Evolutionary conservation across 345 rosid genomes (phyloP), one percentile per base, ranked within the genome.

Genomic region (Euphorbia lathyris): DNA sequence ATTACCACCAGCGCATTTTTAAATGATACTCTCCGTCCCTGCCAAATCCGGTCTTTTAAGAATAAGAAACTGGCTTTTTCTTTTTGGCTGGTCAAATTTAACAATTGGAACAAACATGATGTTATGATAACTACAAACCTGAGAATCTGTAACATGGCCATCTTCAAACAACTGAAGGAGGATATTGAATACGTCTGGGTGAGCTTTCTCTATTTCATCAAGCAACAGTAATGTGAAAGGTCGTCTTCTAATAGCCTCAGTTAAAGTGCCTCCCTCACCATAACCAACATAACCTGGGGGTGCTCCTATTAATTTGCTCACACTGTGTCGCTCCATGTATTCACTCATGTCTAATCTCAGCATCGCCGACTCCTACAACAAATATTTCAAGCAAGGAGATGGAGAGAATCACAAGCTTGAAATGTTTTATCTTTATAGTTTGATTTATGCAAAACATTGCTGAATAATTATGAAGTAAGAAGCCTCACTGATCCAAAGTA

Each of bases 331-430:
- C 87, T 95, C 99, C 99, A 95, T 95, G 75, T 88, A 95, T 80
- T 95, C 99, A 66, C 99, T 95, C 99, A 95, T 95, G 87, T 95
- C 99, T 83, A 95, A 74, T 79, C 99, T 86, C 77, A 95, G 82
- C 96, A 95, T 89, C 20, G 97, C 87, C 32, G 86, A 86, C 78
- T 95, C 99, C 99, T 95, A 84, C 50, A 62, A 63, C 48, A 53
- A 64, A 23, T 60, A 73, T 20, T n/a, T 70, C 56, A 48, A 63
- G 58, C 25, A 42, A 61, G 23, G 51, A 40, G 60, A 38, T 19
- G 11, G 66, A 56, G 55, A 34, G 36, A 62, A 68, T 67, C 30
- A 78, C 30, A 66, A 75, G 50, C 23, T 34, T 42, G 71, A 69
- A 36, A 0, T 34, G 7, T 23, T 20, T 43, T 26, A 57, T 47